phyloP scores from a whole-genome alignment of 2,329 filamentous ascomycete species.

The Colletotrichum sp. region DNA sequence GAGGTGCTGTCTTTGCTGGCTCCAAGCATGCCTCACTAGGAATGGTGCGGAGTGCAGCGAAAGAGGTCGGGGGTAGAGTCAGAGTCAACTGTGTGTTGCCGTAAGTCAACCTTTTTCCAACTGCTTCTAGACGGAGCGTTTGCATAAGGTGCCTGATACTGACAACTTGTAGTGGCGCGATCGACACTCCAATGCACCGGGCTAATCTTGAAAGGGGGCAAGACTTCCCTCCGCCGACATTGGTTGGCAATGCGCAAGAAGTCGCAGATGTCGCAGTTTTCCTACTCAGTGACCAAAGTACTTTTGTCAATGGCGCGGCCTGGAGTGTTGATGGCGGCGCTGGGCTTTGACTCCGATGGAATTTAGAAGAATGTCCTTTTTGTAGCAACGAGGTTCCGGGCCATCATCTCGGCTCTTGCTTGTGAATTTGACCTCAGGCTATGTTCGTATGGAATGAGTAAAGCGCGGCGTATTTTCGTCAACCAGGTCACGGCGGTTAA shows the following conservation, averaged over 20 bases:
- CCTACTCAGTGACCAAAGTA: not conserved
- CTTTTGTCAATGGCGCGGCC: conserved; percentile 6
- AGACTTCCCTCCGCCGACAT: conserved; percentile 3
- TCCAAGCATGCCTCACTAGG: conserved; percentile 7
- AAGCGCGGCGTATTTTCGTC: not conserved
- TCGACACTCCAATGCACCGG: conserved; percentile 12
- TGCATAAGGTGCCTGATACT: not conserved
- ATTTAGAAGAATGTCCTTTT: not conserved
- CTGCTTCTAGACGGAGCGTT: not conserved
- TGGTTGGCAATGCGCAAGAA: conserved; percentile 1
- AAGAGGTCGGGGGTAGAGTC: conserved; percentile 3
- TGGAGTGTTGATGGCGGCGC: conserved; percentile 11
- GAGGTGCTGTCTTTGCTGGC: conserved; percentile 4
- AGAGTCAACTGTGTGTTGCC: conserved; percentile 11
- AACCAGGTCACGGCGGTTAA: not conserved
- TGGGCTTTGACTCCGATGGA: not conserved
- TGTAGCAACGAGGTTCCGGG: not conserved
- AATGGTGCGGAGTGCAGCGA: conserved; percentile 9
- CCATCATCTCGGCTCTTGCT: not conserved
- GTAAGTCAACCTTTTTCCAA: not conserved
- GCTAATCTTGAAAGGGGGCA: not conserved
- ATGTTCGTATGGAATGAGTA: not conserved
- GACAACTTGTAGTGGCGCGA: not conserved
- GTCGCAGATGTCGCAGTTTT: conserved; percentile 8
- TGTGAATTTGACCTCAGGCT: not conserved